These are phyloP conservation scores for Stagonosporopsis rhizophila DNA, from an alignment of 2,329 filamentous ascomycete species.

Conservation along the genomic window DNA sequence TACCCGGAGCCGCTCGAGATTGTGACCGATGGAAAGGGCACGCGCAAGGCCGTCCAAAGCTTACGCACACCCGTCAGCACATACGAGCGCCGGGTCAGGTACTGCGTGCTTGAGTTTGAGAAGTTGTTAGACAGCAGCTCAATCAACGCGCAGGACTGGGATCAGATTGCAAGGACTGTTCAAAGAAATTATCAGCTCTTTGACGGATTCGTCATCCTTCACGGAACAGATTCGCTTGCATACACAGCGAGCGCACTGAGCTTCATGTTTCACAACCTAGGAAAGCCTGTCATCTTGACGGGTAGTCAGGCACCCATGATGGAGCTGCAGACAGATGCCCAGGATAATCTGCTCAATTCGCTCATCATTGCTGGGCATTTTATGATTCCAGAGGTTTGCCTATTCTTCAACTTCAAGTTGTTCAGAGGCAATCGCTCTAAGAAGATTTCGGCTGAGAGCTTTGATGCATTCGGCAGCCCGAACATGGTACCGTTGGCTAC, in stretches of 20 bases:
- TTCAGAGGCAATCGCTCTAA: slow-evolving; percentile 88
- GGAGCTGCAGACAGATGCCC: slow-evolving; percentile 87
- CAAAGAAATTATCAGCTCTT: slow-evolving; percentile 86
- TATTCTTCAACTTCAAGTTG: slow-evolving; percentile 92
- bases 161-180: slow-evolving; percentile 80
- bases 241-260: slow-evolving; percentile 90
- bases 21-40: slow-evolving; percentile 58
- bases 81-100: slow-evolving; percentile 82
- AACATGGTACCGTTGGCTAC: slow-evolving; percentile 82
- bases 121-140: slow-evolving; percentile 88
- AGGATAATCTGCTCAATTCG: slow-evolving; percentile 87
- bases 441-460: slow-evolving; percentile 85
- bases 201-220: slow-evolving; percentile 89
- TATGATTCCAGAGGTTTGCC: slow-evolving; percentile 88
- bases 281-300: slow-evolving; percentile 89
- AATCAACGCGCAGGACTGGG: slow-evolving; percentile 86
- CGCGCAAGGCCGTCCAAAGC: slow-evolving; percentile 65
- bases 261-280: slow-evolving; percentile 91
- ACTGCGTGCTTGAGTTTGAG: slow-evolving; percentile 83
- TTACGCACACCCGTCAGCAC: slow-evolving; percentile 81
- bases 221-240: slow-evolving; percentile 86
- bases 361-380: slow-evolving; percentile 92
- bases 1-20: slow-evolving; percentile 63
- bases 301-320: slow-evolving; percentile 78
- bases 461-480: slow-evolving; percentile 87